Percentiles rank a stretch among this genome's conserved stretches.
Evolutionary conservation across 2,329 filamentous ascomycete species (phyloP).

Genomic region (Microascus cirrosus): DNA sequence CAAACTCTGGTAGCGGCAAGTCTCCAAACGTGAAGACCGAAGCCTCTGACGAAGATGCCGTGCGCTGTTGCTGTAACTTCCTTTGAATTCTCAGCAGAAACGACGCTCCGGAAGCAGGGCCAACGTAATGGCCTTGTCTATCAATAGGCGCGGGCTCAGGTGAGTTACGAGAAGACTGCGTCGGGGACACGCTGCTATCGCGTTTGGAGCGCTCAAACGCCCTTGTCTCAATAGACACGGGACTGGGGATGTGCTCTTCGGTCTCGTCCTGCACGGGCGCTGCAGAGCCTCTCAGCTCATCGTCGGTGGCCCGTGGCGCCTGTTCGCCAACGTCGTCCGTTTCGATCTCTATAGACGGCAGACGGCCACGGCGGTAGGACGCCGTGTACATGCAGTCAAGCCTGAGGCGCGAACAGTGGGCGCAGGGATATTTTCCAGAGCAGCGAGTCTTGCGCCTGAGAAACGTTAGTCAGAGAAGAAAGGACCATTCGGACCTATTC

Average conservation of each 20-base stretch:
- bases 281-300: background rate
- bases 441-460: background rate
- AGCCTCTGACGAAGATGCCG: background rate
- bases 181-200: background rate
- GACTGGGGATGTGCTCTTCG: background rate
- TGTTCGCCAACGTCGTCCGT: background rate
- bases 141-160: background rate
- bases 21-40: slow-evolving; percentile 1
- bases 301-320: background rate
- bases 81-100: background rate
- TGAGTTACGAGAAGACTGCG: background rate
- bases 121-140: background rate
- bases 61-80: background rate
- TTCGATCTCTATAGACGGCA: background rate
- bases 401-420: background rate
- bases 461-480: background rate
- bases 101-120: background rate
- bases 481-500: background rate
- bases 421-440: background rate
- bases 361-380: background rate
- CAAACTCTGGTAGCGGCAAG: background rate
- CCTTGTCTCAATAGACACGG: background rate
- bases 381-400: background rate
- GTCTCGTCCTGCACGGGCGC: background rate
- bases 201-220: background rate